phyloP scores from a whole-genome alignment of 1,139 yeast genomes.

The Pneumocystis wakefieldiae region DNA sequence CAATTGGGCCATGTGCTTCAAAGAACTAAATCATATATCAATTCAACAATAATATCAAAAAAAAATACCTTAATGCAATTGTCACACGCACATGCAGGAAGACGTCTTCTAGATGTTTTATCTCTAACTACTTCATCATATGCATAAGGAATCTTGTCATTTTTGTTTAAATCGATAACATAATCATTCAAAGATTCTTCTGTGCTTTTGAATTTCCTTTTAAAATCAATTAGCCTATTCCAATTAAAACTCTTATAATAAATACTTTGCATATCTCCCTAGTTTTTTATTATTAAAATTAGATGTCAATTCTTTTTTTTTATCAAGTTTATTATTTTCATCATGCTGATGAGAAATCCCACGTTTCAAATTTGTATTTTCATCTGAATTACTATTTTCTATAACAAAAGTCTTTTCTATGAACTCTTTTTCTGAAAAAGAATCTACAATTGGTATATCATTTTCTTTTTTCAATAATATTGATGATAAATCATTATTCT shows the following conservation, averaged over 20 bases:
- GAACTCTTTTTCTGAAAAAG: not conserved
- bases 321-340: not conserved
- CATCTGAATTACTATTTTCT: not conserved
- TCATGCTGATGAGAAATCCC: not conserved
- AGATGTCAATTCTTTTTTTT: not conserved
- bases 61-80: conserved; percentile 16
- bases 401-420: not conserved
- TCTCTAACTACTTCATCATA: conserved; percentile 20
- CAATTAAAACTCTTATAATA: not conserved
- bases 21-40: conserved; percentile 14
- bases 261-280: not conserved
- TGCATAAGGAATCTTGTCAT: conserved; percentile 18
- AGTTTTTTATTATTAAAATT: not conserved
- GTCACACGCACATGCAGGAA: conserved; percentile 20
- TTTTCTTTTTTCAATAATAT: not conserved
- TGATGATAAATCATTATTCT: not conserved
- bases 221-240: not conserved
- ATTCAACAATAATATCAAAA: not conserved
- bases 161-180: conserved; percentile 16
- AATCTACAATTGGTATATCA: not conserved
- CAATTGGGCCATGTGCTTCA: conserved; percentile 18
- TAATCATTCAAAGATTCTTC: conserved; percentile 16
- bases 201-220: not conserved
- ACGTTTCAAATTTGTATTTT: not conserved
- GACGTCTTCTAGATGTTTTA: conserved; percentile 16